Evolutionary conservation across 176 grass and related monocot species (phyloP).

Genomic region (Coix lacrymajobi): DNA sequence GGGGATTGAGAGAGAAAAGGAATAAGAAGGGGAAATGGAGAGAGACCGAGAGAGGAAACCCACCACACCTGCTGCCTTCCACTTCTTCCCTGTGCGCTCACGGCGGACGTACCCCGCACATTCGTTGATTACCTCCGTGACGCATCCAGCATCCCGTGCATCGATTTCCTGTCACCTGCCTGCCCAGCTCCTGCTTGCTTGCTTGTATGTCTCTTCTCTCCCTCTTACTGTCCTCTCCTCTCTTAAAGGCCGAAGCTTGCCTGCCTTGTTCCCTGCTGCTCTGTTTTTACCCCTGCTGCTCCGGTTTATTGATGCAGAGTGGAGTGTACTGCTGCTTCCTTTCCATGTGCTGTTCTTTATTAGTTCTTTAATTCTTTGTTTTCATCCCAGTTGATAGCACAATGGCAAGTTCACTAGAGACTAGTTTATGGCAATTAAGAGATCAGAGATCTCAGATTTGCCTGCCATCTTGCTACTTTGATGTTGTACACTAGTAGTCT

Average conservation of each 20-base stretch:
- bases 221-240: neutral
- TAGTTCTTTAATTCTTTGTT: neutral
- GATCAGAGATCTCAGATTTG: no score
- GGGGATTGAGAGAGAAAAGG: no score
- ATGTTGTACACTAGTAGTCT: neutral
- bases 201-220: neutral
- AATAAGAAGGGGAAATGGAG: no score
- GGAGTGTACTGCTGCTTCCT: neutral
- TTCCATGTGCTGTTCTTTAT: neutral
- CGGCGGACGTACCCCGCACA: no score
- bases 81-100: no score
- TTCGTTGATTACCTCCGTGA: no score
- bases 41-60: no score
- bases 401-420: neutral
- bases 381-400: neutral
- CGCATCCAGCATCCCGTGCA: no score
- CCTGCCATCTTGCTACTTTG: no score
- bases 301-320: neutral
- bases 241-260: neutral
- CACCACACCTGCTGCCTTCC: no score
- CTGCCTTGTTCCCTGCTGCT: neutral
- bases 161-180: no score
- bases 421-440: no score
- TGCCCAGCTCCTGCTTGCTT: neutral
- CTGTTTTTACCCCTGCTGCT: neutral